Evolutionary conservation across 2,329 filamentous ascomycete species (phyloP).

Genomic region (Fusarium newnesense): DNA sequence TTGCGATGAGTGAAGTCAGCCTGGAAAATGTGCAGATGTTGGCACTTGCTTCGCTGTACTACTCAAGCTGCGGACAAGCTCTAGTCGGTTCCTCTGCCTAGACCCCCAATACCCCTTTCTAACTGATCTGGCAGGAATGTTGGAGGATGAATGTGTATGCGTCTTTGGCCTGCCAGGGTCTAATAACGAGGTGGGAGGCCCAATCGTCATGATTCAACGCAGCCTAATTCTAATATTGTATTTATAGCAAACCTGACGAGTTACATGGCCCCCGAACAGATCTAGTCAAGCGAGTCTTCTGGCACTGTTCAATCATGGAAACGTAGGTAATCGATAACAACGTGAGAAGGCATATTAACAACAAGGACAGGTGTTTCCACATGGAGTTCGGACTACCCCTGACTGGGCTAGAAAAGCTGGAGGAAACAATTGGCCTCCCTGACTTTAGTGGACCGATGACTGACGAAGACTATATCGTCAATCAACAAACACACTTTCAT

Average conservation of each 20-base stretch:
- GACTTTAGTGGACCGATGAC: conserved; percentile 60
- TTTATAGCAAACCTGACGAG: conserved; percentile 40
- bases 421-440: conserved; percentile 65
- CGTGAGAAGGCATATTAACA: conserved; percentile 14
- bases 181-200: conserved; percentile 61
- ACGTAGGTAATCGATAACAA: conserved; percentile 24
- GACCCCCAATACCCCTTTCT: not conserved
- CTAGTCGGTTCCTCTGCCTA: conserved; percentile 52
- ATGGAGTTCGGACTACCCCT: conserved; percentile 68
- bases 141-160: conserved; percentile 68
- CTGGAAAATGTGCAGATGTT: conserved; percentile 69
- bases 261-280: conserved; percentile 40
- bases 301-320: conserved; percentile 45
- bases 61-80: conserved; percentile 62
- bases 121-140: conserved; percentile 59
- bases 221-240: conserved; percentile 1
- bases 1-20: conserved; percentile 63
- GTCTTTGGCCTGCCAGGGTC: conserved; percentile 65
- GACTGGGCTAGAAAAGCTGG: conserved; percentile 64
- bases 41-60: conserved; percentile 65
- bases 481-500: conserved; percentile 64
- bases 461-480: conserved; percentile 58
- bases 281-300: conserved; percentile 41
- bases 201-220: not conserved
- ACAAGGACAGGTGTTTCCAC: conserved; percentile 58